Evolutionary conservation across 2,329 filamentous ascomycete species (phyloP).

Genomic region (Dryadomyces quercivorus): DNA sequence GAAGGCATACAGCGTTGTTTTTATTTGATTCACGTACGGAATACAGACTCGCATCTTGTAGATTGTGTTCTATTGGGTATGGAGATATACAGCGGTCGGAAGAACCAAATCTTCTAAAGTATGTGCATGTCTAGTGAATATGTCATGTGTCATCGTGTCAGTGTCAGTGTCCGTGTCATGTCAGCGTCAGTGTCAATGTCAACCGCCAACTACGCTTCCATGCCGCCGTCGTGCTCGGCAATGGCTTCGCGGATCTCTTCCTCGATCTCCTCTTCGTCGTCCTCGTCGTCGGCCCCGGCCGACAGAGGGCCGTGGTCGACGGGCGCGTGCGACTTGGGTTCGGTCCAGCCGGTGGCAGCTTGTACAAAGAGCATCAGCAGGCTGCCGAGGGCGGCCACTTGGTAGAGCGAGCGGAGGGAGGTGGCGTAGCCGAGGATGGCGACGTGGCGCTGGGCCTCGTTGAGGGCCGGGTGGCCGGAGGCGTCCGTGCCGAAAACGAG

Average conservation of each 20-base stretch:
- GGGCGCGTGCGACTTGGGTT: slow-evolving; percentile 16
- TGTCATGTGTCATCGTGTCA: no score
- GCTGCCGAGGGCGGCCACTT: slow-evolving; percentile 30
- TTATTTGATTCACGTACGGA: no score
- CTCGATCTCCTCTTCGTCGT: slow-evolving; percentile 12
- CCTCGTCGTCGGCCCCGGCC: slow-evolving; percentile 26
- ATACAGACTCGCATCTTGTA: no score
- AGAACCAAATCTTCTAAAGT: no score
- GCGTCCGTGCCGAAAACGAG: slow-evolving; percentile 31
- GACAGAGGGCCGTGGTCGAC: neutral
- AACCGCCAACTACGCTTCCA: no score
- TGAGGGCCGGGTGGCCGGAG: slow-evolving; percentile 16
- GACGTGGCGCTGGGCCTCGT: slow-evolving; percentile 26
- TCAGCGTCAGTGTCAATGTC: no score
- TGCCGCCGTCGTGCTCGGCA: slow-evolving; percentile 17
- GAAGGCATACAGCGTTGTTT: neutral
- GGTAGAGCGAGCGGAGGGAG: slow-evolving; percentile 33
- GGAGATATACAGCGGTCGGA: no score
- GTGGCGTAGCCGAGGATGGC: slow-evolving; percentile 35
- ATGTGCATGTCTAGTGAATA: no score
- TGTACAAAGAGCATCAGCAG: slow-evolving; percentile 33
- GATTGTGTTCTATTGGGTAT: no score
- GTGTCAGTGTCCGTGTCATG: no score
- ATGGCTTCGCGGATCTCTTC: slow-evolving; percentile 21
- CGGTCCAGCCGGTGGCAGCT: slow-evolving; percentile 38